phyloP scores from a whole-genome alignment of 163 green algal genomes.

The Prototheca cutis region DNA sequence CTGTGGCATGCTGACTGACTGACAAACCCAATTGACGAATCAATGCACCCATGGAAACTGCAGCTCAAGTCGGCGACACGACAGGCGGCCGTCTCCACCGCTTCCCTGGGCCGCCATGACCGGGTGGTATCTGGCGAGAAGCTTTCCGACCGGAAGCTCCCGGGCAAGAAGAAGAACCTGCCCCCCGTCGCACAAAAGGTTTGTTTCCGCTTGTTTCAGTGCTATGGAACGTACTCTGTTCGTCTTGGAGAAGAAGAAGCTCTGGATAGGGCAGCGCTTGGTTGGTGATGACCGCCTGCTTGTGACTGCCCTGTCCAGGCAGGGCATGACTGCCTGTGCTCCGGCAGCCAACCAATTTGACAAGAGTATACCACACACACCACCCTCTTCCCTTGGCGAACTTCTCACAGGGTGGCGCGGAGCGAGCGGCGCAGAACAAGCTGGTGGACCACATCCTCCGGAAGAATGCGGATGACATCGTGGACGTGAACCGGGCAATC shows the following conservation, averaged over 20 bases:
- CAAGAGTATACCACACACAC: too few species aligned
- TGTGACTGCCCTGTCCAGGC: too few species aligned
- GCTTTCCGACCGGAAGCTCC: conserved; percentile 29
- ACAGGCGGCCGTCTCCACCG: conserved; percentile 75
- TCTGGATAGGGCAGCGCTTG: too few species aligned
- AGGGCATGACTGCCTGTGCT: neutral
- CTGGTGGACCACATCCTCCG: conserved; percentile 66
- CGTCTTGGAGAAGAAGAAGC: too few species aligned
- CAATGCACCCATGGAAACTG: neutral
- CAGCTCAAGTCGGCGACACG: conserved; percentile 33
- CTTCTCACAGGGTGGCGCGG: conserved; percentile 11
- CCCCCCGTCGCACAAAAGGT: conserved; percentile 2
- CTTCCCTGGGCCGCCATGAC: conserved; percentile 94
- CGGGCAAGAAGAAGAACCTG: conserved; percentile 7
- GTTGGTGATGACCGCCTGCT: too few species aligned
- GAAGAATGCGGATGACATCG: conserved; percentile 59
- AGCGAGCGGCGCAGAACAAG: conserved; percentile 16
- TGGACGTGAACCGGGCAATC: conserved; percentile 62
- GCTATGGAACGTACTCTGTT: too few species aligned
- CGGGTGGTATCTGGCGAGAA: conserved; percentile 53
- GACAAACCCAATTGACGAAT: neutral
- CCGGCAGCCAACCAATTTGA: neutral
- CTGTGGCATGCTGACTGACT: too few species aligned
- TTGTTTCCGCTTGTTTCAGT: too few species aligned
- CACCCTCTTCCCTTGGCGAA: too few species aligned